Base-by-base conservation (phyloP, 108 stramenopile genomes). In the Parmales sp. region DNA sequence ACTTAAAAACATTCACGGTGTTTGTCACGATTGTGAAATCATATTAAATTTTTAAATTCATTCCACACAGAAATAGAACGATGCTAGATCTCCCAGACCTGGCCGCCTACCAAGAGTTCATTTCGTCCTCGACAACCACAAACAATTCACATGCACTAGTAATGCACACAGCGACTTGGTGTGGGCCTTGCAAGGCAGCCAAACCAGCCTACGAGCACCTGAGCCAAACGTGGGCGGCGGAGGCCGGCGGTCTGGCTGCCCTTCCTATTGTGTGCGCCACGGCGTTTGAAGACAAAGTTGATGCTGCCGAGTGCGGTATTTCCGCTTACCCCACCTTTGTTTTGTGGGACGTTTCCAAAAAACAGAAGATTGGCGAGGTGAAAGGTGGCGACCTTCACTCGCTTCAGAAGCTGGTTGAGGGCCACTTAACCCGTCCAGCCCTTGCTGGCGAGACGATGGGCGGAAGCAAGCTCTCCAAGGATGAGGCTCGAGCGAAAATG, bases 271-370 rank as follows among this genome's bases (percentile, higher is more conserved):
- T n/a, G n/a, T n/a, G n/a, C n/a, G n/a, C n/a, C n/a, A n/a, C n/a
- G n/a, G n/a, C n/a, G n/a, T n/a, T n/a, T n/a, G n/a, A n/a, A n/a
- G 29, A 28, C 16, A 34, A 20, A 5, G 26, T 60, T 3, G 54
- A 60, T 20, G 31, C 20, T 11, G 29, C 26, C 2, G 3, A 74
- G 23, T 89, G 82, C 71, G 29, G 50, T 1, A 73, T 91, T 22
- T 71, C 76, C 20, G 90, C 90, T 48, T 91, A 89, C 72, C 90
- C 90, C 1, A 89, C 90, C 34, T 88, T 88, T 64, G 77, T 78
- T 9, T 48, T 86, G 2, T 89, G 78, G 45, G 43, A 46, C 4
- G 41, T 63, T 7, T 18, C 13, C 11, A 28, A 28, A 5, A 65
- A 65, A 39, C 65, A 38, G 0, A 84, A 87, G 68, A 49, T 78